Evolutionary conservation across 805 yeast genomes (phyloP), one percentile per base, ranked within the genome.

Genomic region (Candida sphagnicola): DNA sequence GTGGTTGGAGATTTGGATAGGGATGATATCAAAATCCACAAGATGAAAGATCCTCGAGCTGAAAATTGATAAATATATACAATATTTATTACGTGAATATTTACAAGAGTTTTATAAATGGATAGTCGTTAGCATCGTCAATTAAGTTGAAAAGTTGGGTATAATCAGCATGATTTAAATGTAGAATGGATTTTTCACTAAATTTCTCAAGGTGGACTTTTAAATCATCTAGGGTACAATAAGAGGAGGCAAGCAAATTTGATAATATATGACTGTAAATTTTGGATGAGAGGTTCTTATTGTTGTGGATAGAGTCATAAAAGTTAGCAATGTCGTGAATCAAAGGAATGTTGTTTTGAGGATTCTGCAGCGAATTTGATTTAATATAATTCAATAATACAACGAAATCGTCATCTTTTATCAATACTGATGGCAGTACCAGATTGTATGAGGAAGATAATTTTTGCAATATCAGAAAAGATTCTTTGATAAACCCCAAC

Each of bases 11-110:
- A 76, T 23, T 61, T 75, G 18, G 78, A 75, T 28, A 55, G 59
- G 18, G 71, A 65, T 15, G 69, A 72, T 35, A 86, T 85, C 3
- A 70, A 65, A 40, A 83, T 85, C 21, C 89, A 82, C 49, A 77
- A 72, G 49, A 80, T 85, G 62, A 48, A 51, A 11, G 60, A 56
- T 38, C 74, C 74, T 5, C 54, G 74, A 43, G 41, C 31, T 21
- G 33, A 26, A 5, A 26, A 26, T 26, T 26, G 29, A 26, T 10
- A 21, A 21, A 21, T 21, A 26, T 26, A 26, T 26, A 26, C 29
- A 26, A 13, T 26, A 13, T 26, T 8, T 26, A 26, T 26, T 8
- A 10, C 29, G 13, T 21, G 12, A 26, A 10, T 26, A 26, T 26
- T 26, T 26, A 26, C 29, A 26, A 8, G 8, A 5, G 29, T 13